Base-by-base conservation (phyloP, 106 monocot species). In the Agapanthus africanus region DNA sequence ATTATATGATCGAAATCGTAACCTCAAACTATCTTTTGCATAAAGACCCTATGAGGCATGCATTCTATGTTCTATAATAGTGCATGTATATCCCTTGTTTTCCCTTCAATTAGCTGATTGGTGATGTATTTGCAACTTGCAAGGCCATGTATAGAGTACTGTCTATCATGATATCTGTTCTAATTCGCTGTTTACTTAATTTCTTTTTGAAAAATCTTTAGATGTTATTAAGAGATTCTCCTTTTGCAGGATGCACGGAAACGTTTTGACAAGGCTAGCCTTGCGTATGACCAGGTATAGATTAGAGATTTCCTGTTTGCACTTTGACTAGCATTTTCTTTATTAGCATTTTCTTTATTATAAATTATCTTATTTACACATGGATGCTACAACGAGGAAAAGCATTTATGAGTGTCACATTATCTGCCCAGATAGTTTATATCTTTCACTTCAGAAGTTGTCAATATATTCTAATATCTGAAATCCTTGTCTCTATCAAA, bases 221-320 rank as follows among this genome's bases (percentile, higher is more conserved):
- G n/a, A n/a, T n/a, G n/a, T n/a, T n/a, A n/a, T n/a, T n/a, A n/a
- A n/a, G n/a, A n/a, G n/a, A n/a, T n/a, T 47, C 3, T 44, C 21
- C 68, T 47, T 19, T 15, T 75, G 59, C 67, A 75, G 75, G 75
- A 75, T 75, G 75, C 75, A 25, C 40, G 75, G 44, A 75, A 75
- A 54, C 67, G 75, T 36, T 75, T 75, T 61, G 75, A 75, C 60
- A 75, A 75, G 68, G 60, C 75, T 33, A 67, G 68, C 47, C 75
- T 75, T 67, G 56, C 68, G 61, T 75, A 75, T 68, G 75, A 75
- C 38, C 75, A 75, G 75, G 75, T 75, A 30, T 59, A 46, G 25
- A n/a, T 11, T 41, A 66, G 21, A 41, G 4, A 41, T 14, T 66
- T 66, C 26, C 46, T 47, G 4, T 19, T 47, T 47, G 46, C 46